phyloP scores from a whole-genome alignment of 768 basidiomycete species.

The Leccinum ochraceum region DNA sequence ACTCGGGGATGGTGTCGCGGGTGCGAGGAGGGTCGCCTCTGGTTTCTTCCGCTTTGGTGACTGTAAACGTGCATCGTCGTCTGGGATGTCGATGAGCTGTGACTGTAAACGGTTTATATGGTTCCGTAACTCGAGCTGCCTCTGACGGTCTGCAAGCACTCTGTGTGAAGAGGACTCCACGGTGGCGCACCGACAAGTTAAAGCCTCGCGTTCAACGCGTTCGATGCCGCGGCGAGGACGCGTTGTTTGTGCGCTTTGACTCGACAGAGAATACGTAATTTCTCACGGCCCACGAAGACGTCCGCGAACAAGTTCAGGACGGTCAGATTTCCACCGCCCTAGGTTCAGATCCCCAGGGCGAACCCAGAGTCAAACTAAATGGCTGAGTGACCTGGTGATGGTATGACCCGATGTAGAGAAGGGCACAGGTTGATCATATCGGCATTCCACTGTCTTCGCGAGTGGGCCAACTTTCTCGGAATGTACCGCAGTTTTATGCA shows the following conservation, averaged over 20 bases:
- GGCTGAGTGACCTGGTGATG: conserved; percentile 13
- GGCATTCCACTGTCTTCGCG: conserved; percentile 12
- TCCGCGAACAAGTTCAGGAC: background rate
- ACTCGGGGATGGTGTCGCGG: conserved; percentile 70
- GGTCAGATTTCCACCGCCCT: conserved; percentile 8
- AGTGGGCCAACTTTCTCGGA: conserved; percentile 26
- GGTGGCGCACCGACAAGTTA: background rate
- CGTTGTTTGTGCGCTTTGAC: conserved; percentile 22
- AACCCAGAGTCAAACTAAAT: conserved; percentile 4
- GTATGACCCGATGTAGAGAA: conserved; percentile 8
- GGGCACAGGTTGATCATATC: conserved; percentile 18
- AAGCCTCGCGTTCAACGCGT: conserved; percentile 18
- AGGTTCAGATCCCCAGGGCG: conserved; percentile 9
- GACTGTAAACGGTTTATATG: conserved; percentile 60
- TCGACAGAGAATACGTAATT: conserved; percentile 21
- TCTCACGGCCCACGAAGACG: conserved; percentile 15
- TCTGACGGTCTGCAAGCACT: conserved; percentile 37
- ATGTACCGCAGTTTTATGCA: conserved; percentile 35
- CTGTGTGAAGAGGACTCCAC: conserved; percentile 62
- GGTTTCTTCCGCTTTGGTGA: conserved; percentile 52
- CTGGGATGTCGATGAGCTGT: conserved; percentile 46
- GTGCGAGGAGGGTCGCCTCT: conserved; percentile 42
- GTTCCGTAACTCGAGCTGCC: conserved; percentile 49
- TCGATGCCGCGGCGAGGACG: conserved; percentile 20
- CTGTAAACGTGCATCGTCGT: conserved; percentile 22